Base-by-base conservation (phyloP, 2,329 filamentous ascomycete species). In the Hypoxylon sp. region DNA sequence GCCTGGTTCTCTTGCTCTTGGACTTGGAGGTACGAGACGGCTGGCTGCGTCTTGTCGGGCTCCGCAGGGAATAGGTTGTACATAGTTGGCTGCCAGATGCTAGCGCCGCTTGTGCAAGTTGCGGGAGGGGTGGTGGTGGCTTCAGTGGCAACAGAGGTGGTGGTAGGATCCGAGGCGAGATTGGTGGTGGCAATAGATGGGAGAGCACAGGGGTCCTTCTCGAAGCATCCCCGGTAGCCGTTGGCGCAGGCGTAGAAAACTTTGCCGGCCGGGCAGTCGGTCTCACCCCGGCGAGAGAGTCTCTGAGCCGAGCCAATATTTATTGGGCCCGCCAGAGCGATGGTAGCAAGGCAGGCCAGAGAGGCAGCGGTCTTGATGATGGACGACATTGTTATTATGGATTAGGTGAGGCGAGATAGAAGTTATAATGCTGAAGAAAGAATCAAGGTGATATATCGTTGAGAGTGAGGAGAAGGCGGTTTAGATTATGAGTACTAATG, bases 11-110 rank as follows among this genome's bases (percentile, higher is more conserved):
- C 60, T 6, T 39, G 29, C 5, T 33, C 53, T 24, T 59, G 58
- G 3, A 75, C 52, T 17, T 74, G 35, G 22, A 73, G 52, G 51
- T 55, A 50, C 17, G 69, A 47, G 8, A 71, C 66, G 3, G 74
- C 11, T 0, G 63, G 17, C 19, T 63, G 51, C 2, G 71, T 54
- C 10, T 48, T 44, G 39, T 64, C 64, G 1, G 70, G 59, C 8
- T 71, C 57, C 10, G 46, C 17, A 3, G 73, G 73, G 46, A 65
- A 66, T 1, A 76, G 51, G 53, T 72, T 71, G 64, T 75, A 75
- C 74, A 75, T 75, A 6, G 66, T 69, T 2, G 74, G 73, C 47
- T 70, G 39, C 17, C 66, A 54, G 57, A 75, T 11, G 37, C 31
- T 66, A 31, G 29, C 29, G 51, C 42, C 62, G 51, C 17, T 71